Conservation (phyloP, 768 basidiomycete species). For the Boletellus ananas region DNA sequence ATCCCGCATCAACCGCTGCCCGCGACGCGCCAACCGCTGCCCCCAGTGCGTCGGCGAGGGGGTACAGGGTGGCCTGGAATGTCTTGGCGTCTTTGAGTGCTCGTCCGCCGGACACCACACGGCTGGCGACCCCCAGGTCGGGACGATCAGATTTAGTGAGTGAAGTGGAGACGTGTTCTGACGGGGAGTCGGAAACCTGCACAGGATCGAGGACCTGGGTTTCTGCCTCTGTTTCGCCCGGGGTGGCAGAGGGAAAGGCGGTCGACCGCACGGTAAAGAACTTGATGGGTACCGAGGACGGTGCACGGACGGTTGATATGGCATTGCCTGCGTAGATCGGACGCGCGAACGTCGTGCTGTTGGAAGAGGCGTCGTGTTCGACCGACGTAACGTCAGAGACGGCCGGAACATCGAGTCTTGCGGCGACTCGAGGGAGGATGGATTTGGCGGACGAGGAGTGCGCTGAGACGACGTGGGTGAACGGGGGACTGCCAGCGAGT, state of each 20-base stretch:
- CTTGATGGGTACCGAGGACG: slow-evolving; percentile 76
- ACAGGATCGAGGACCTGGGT: slow-evolving; percentile 63
- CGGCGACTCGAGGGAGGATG: slow-evolving; percentile 88
- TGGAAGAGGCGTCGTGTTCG: slow-evolving; percentile 63
- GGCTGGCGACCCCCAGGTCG: slow-evolving; percentile 80
- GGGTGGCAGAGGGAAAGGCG: slow-evolving; percentile 69
- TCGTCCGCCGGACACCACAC: slow-evolving; percentile 92
- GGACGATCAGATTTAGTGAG: slow-evolving; percentile 90
- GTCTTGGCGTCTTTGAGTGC: slow-evolving; percentile 93
- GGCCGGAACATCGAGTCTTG: slow-evolving; percentile 82
- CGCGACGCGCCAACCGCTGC: slow-evolving; percentile 98
- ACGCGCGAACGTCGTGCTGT: slow-evolving; percentile 82
- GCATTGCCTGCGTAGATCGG: slow-evolving; percentile 99
- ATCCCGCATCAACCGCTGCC: slow-evolving; percentile 97
- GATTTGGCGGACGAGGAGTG: slow-evolving; percentile 93
- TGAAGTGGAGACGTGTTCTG: slow-evolving; percentile 65
- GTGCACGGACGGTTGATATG: slow-evolving; percentile 83
- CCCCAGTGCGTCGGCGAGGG: slow-evolving; percentile 88
- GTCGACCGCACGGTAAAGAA: slow-evolving; percentile 94
- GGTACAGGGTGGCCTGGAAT: slow-evolving; percentile 83
- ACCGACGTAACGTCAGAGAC: slow-evolving; percentile 88
- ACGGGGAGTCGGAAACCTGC: slow-evolving; percentile 48
- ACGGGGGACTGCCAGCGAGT: slow-evolving; percentile 57
- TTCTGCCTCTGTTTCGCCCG: slow-evolving; percentile 50
- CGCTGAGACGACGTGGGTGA: slow-evolving; percentile 88